These are phyloP conservation scores for Polygonum aviculare DNA, from an alignment of 148 eudicot species.

Conservation along the genomic window DNA sequence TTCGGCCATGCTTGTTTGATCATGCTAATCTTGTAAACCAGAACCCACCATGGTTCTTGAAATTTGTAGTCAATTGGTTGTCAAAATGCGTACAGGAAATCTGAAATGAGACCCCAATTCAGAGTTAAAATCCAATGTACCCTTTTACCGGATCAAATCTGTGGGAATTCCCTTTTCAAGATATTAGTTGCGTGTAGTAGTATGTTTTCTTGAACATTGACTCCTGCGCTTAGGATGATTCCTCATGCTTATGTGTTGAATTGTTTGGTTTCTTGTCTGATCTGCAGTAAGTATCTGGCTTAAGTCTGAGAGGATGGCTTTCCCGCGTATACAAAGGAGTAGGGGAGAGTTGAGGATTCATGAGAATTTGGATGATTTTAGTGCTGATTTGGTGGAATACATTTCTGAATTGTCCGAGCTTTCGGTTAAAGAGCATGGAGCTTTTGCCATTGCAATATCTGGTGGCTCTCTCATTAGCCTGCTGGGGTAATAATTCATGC, in stretches of 20 bases:
- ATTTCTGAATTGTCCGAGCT: slow-evolving; percentile 79
- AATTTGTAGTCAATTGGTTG: not conserved
- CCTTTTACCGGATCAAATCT: not conserved
- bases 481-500: slow-evolving; percentile 41
- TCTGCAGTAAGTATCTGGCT: slow-evolving; percentile 6
- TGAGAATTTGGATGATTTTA: slow-evolving; percentile 66
- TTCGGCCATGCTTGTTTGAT: not conserved
- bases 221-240: not conserved
- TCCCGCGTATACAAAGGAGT: slow-evolving; percentile 43
- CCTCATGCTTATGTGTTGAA: not conserved
- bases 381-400: slow-evolving; percentile 81
- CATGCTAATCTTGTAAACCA: not conserved
- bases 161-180: not conserved
- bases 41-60: not conserved
- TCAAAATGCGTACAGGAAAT: not conserved
- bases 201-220: not conserved
- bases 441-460: slow-evolving; percentile 74
- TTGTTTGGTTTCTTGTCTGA: slow-evolving; percentile 1
- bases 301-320: slow-evolving; percentile 38
- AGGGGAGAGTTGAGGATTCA: slow-evolving; percentile 78
- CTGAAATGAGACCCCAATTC: not conserved
- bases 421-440: slow-evolving; percentile 77
- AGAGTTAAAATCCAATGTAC: not conserved
- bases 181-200: not conserved
- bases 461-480: slow-evolving; percentile 86